These are phyloP conservation scores for Talaromyces sp. DNA, from an alignment of 2,329 filamentous ascomycete species.

Conservation along the genomic window DNA sequence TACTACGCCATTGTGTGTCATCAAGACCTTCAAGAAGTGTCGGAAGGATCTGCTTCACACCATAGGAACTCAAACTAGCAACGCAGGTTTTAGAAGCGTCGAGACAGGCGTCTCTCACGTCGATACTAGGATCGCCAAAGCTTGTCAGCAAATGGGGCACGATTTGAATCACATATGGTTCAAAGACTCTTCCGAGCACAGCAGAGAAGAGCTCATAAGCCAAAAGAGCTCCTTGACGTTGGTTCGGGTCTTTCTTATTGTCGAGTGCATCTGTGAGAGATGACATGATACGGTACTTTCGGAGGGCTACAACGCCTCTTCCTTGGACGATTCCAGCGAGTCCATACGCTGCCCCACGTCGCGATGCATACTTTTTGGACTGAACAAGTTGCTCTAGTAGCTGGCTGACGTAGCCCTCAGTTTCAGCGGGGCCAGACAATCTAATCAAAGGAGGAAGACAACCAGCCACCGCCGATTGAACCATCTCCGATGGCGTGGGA, in stretches of 20 bases:
- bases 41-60: constrained; percentile 90
- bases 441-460: constrained; percentile 89
- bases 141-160: constrained; percentile 84
- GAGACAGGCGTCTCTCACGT: constrained; percentile 89
- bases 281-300: constrained; percentile 81
- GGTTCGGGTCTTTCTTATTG: constrained; percentile 88
- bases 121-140: constrained; percentile 82
- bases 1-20: constrained; percentile 95
- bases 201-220: constrained; percentile 87
- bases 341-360: constrained; percentile 91
- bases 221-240: constrained; percentile 82
- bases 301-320: constrained; percentile 75
- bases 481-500: constrained; percentile 90
- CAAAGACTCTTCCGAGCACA: constrained; percentile 82
- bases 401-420: constrained; percentile 73
- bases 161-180: constrained; percentile 94
- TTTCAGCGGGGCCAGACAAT: constrained; percentile 70
- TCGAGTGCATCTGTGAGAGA: constrained; percentile 78
- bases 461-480: constrained; percentile 93
- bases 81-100: constrained; percentile 95
- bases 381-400: constrained; percentile 78
- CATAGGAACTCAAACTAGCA: constrained; percentile 86
- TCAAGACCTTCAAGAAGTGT: constrained; percentile 88
- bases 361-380: constrained; percentile 86
- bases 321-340: constrained; percentile 85